Conservation (phyloP, 2,329 filamentous ascomycete species). For the Sporothrix inflata region DNA sequence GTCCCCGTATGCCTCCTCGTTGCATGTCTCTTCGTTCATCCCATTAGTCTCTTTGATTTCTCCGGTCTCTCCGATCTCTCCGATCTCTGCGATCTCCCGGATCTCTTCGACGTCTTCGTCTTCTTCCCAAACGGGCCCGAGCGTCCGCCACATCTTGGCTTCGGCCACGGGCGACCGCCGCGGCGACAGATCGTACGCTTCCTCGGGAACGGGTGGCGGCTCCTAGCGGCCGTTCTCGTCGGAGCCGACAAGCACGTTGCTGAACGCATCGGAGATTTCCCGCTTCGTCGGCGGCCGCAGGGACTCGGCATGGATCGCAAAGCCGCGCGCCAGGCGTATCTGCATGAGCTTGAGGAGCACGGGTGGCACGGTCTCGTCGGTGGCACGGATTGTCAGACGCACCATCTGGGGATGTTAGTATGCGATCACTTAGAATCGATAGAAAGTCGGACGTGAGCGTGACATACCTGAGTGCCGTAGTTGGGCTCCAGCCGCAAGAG, state of each 20-base stretch:
- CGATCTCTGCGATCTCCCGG: neutral
- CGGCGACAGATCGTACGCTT: neutral
- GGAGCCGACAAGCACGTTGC: slow-evolving; percentile 56
- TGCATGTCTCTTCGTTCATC: neutral
- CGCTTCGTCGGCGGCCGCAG: slow-evolving; percentile 48
- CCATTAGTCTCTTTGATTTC: neutral
- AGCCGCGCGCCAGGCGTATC: slow-evolving; percentile 68
- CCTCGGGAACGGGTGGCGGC: neutral
- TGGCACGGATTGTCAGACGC: slow-evolving; percentile 89
- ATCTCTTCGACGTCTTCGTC: neutral
- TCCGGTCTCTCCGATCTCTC: no score
- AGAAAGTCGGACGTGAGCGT: neutral
- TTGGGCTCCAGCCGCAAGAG: slow-evolving; percentile 93
- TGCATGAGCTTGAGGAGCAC: slow-evolving; percentile 86
- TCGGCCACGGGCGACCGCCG: neutral
- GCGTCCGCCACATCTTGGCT: neutral
- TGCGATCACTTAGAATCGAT: neutral
- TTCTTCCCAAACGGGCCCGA: slow-evolving; percentile 10
- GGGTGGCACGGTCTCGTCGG: slow-evolving; percentile 83
- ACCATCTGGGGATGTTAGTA: slow-evolving; percentile 70
- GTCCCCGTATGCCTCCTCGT: neutral
- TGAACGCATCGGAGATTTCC: slow-evolving; percentile 60
- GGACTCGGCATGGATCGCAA: slow-evolving; percentile 47
- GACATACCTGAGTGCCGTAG: slow-evolving; percentile 80
- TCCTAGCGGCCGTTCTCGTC: slow-evolving; percentile 30